Conservation (phyloP, 768 basidiomycete genomes). For the Hortiboletus campestris region DNA sequence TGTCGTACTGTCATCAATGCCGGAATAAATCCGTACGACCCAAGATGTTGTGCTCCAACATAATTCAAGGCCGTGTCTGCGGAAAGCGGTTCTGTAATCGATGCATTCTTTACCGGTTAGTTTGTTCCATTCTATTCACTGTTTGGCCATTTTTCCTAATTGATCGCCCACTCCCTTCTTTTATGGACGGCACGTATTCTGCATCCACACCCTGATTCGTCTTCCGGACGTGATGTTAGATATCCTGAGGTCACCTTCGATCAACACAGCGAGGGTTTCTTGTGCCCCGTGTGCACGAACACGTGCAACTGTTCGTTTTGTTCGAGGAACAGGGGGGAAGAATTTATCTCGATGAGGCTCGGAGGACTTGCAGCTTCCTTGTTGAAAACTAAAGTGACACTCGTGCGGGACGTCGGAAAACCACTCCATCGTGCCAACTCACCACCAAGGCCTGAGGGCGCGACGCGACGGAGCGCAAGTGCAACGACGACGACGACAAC, state of each 20-base stretch:
- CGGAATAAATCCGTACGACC: slow-evolving; percentile 23
- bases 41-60: slow-evolving; percentile 38
- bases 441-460: background rate
- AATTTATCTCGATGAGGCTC: slow-evolving; percentile 37
- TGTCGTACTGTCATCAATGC: slow-evolving; percentile 39
- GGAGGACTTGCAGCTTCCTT: slow-evolving; percentile 23
- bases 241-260: slow-evolving; percentile 41
- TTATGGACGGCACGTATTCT: background rate
- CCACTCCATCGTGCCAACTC: background rate
- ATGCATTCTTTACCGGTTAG: slow-evolving; percentile 36
- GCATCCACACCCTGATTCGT: background rate
- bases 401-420: slow-evolving; percentile 19
- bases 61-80: slow-evolving; percentile 19
- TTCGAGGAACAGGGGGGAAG: slow-evolving; percentile 44
- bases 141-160: slow-evolving; percentile 2
- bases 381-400: slow-evolving; percentile 21
- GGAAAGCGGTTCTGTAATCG: slow-evolving; percentile 35
- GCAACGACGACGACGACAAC: background rate
- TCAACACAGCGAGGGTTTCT: slow-evolving; percentile 26
- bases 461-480: background rate
- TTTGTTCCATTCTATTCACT: background rate
- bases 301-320: slow-evolving; percentile 52
- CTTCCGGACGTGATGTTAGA: slow-evolving; percentile 18
- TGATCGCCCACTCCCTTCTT: background rate
- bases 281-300: slow-evolving; percentile 45